Percentiles rank a stretch among this genome's conserved stretches.
phyloP scores from a whole-genome alignment of 371 early-diverging fungal genomes.

The Batrachochytrium dendrobatidis region DNA sequence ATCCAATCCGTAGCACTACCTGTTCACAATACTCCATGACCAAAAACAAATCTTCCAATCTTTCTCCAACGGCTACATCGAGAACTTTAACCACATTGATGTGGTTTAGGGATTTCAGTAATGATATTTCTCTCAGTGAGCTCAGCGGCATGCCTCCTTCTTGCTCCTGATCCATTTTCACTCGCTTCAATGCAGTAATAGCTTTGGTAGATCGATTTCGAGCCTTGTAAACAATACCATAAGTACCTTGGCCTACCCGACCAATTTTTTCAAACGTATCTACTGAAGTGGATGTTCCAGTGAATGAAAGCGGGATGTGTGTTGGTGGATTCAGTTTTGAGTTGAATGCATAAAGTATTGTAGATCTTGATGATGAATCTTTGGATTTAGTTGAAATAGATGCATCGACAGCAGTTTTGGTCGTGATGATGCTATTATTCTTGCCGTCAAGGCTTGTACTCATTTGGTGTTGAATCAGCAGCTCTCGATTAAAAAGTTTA shows the following conservation, averaged over 20 bases:
- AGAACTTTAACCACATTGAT: constrained; percentile 89
- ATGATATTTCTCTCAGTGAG: constrained; percentile 96
- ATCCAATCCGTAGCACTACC: no score
- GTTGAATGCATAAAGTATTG: neutral
- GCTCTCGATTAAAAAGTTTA: no score
- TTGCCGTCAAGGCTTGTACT: neutral
- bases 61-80: constrained; percentile 67
- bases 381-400: neutral
- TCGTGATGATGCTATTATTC: neutral
- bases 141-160: constrained; percentile 95
- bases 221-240: constrained; percentile 98
- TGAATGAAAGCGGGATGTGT: constrained; percentile 7
- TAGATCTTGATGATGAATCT: neutral
- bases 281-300: constrained; percentile 35
- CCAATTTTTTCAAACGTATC: constrained; percentile 84
- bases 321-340: neutral
- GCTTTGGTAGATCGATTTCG: constrained; percentile 68
- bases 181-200: constrained; percentile 97
- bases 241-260: constrained; percentile 97
- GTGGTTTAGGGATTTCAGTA: constrained; percentile 91
- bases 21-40: constrained; percentile 32
- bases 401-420: neutral
- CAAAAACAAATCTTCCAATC: constrained; percentile 19
- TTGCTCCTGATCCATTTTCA: constrained; percentile 93
- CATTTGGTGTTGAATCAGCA: no score